Conservation (phyloP, 768 basidiomycete species). For the Asterophora lycoperdoides region DNA sequence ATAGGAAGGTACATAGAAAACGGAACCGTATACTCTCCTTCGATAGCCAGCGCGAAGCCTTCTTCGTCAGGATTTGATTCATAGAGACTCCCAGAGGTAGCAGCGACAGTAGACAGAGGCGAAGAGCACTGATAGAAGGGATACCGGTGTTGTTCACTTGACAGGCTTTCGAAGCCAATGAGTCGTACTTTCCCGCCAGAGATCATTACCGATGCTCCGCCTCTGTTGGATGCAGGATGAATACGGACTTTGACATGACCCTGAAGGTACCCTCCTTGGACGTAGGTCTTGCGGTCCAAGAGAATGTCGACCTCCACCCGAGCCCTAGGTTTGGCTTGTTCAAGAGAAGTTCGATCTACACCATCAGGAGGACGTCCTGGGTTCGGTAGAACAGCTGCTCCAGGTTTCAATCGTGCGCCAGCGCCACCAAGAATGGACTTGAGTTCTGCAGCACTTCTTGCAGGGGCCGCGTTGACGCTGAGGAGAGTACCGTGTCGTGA, state of each 20-base stretch:
- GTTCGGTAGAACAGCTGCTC: slow-evolving; percentile 41
- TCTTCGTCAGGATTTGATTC: slow-evolving; percentile 48
- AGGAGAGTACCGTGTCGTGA: slow-evolving; percentile 51
- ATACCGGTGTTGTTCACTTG: slow-evolving; percentile 54
- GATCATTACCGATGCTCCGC: slow-evolving; percentile 56
- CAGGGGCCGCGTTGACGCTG: slow-evolving; percentile 43
- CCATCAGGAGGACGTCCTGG: slow-evolving; percentile 17
- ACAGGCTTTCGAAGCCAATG: slow-evolving; percentile 78
- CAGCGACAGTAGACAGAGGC: slow-evolving; percentile 46
- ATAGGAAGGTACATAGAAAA: slow-evolving; percentile 68
- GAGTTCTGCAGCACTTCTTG: slow-evolving; percentile 52
- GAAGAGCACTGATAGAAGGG: slow-evolving; percentile 79
- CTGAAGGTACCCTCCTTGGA: slow-evolving; percentile 73
- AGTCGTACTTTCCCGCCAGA: slow-evolving; percentile 76
- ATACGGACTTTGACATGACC: slow-evolving; percentile 70
- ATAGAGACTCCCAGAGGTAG: slow-evolving; percentile 39
- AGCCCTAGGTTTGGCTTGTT: slow-evolving; percentile 68
- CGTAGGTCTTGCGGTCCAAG: slow-evolving; percentile 68
- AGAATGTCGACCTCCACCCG: slow-evolving; percentile 80
- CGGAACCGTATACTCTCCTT: slow-evolving; percentile 67
- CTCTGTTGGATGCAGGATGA: slow-evolving; percentile 43
- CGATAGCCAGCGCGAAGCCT: slow-evolving; percentile 57
- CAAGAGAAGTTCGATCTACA: slow-evolving; percentile 42
- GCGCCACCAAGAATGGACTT: slow-evolving; percentile 61
- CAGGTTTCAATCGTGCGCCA: slow-evolving; percentile 49